Percentiles rank a stretch among this genome's conserved stretches.
Evolutionary conservation across 257 asterid genomes (phyloP).

Genomic region (Forsythia viridissima): DNA sequence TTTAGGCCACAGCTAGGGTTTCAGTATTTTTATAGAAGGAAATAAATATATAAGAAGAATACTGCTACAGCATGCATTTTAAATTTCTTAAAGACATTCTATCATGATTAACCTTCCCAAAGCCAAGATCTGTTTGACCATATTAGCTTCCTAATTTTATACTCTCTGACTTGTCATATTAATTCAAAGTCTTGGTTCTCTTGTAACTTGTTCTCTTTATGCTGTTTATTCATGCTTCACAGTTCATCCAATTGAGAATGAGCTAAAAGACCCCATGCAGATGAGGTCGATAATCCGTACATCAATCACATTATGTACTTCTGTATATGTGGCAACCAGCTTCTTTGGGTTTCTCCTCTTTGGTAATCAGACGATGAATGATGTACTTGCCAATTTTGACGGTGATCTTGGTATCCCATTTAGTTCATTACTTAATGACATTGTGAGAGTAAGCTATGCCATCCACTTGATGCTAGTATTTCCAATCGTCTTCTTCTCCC

Average conservation of each 20-base stretch:
- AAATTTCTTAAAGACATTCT: background rate
- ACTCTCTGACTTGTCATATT: background rate
- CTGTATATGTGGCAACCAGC: constrained; percentile 72
- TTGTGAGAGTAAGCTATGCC: constrained; percentile 81
- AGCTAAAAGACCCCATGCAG: constrained; percentile 65
- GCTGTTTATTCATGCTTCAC: constrained; percentile 21
- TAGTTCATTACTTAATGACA: constrained; percentile 64
- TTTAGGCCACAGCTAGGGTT: too few relatives aligned
- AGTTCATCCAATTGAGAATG: constrained; percentile 90
- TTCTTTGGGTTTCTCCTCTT: constrained; percentile 82
- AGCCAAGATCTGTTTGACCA: constrained; percentile 1
- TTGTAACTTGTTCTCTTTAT: background rate
- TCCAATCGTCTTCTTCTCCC: constrained; percentile 79
- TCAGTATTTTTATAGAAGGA: background rate
- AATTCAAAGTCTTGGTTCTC: background rate
- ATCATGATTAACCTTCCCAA: background rate
- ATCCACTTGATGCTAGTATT: constrained; percentile 88
- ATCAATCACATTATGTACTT: constrained; percentile 66
- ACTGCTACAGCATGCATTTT: background rate
- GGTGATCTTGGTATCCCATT: constrained; percentile 80
- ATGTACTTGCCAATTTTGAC: constrained; percentile 82
- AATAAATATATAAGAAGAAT: background rate
- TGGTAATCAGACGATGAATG: constrained; percentile 75
- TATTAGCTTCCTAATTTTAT: background rate
- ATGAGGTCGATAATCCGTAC: constrained; percentile 76